These are phyloP conservation scores for Fusarium albosuccineum DNA, from an alignment of 2,329 filamentous ascomycete genomes.

Conservation along the genomic window DNA sequence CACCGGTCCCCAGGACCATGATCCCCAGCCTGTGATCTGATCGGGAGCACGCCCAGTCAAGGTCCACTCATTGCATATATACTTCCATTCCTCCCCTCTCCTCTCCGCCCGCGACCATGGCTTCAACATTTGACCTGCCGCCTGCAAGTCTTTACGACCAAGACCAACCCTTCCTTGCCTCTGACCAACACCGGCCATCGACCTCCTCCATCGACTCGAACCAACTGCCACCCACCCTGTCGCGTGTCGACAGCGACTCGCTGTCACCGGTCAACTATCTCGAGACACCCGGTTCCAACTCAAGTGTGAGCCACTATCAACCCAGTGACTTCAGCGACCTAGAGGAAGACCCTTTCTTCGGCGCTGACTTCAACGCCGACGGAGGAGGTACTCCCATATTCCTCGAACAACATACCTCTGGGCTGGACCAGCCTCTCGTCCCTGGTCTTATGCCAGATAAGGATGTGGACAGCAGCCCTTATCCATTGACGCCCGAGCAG, in stretches of 20 bases:
- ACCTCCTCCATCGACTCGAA: conserved; percentile 53
- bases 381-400: conserved; percentile 59
- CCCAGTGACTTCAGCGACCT: conserved; percentile 63
- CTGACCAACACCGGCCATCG: conserved; percentile 42
- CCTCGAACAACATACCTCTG: conserved; percentile 52
- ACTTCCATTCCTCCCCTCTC: conserved; percentile 41
- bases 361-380: conserved; percentile 61
- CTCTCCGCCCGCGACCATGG: conserved; percentile 53
- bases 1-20: conserved; percentile 47
- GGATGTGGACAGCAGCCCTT: conserved; percentile 47
- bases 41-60: conserved; percentile 44
- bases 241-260: conserved; percentile 52
- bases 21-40: conserved; percentile 49
- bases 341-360: conserved; percentile 65
- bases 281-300: conserved; percentile 65
- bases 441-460: conserved; percentile 34
- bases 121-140: conserved; percentile 59
- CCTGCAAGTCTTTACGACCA: conserved; percentile 56
- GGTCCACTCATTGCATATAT: conserved; percentile 52
- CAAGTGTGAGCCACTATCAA: conserved; percentile 62
- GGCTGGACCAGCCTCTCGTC: conserved; percentile 39
- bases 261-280: conserved; percentile 50
- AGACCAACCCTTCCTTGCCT: conserved; percentile 42
- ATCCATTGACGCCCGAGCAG: conserved; percentile 66
- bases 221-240: conserved; percentile 60